These are phyloP conservation scores for Suillus cothurnatus DNA, from an alignment of 768 basidiomycete genomes.

Conservation along the genomic window DNA sequence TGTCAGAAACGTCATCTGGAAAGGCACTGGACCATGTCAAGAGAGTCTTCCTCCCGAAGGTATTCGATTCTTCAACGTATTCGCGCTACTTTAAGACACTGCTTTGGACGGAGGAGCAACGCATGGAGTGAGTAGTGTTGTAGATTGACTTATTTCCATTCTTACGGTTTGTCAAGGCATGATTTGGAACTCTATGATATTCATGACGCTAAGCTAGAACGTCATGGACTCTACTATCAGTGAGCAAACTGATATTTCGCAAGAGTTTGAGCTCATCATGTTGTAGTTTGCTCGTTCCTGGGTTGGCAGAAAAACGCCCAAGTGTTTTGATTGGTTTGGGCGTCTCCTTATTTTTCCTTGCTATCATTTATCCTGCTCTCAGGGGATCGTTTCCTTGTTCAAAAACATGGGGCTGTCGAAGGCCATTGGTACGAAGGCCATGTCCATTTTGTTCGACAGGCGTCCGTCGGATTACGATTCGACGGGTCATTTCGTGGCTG, in stretches of 20 bases:
- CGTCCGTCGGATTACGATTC: constrained; percentile 50
- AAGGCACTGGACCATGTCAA: constrained; percentile 24
- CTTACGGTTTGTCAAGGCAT: constrained; percentile 20
- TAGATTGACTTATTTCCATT: background rate
- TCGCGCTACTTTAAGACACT: constrained; percentile 45
- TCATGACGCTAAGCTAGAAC: constrained; percentile 26
- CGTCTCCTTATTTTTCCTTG: constrained; percentile 30
- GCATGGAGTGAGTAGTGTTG: constrained; percentile 40
- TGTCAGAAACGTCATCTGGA: constrained; percentile 12
- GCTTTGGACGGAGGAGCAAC: constrained; percentile 53
- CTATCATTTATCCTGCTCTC: background rate
- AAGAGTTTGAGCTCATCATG: background rate
- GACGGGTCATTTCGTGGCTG: constrained; percentile 39
- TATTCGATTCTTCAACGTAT: constrained; percentile 43
- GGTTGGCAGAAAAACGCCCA: constrained; percentile 59
- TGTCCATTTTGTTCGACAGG: constrained; percentile 49
- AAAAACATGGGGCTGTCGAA: constrained; percentile 13
- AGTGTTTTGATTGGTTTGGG: constrained; percentile 57
- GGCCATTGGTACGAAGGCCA: constrained; percentile 40
- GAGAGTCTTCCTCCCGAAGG: constrained; percentile 38
- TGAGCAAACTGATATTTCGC: background rate
- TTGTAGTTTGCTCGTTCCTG: constrained; percentile 51
- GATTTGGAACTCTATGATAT: constrained; percentile 44
- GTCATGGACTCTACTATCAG: constrained; percentile 38
- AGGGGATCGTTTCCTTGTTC: constrained; percentile 36